Base-by-base conservation (phyloP, 306 rosid genomes). In the Morella rubra region DNA sequence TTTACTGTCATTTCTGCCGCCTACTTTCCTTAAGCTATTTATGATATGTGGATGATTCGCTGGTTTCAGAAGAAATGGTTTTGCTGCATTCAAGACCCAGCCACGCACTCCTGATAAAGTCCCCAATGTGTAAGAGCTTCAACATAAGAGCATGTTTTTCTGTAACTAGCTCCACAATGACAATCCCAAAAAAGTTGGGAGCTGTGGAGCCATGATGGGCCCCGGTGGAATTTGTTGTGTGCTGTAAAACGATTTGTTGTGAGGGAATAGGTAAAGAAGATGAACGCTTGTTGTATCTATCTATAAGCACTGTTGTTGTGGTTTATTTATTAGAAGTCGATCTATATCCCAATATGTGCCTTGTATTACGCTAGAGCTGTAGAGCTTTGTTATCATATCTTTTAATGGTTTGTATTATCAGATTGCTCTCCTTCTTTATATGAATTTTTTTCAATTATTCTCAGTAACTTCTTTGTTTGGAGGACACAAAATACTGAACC, bases 51-150 rank as follows among this genome's bases (percentile, higher is more conserved):
- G 72, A 72, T 79, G 73, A 65, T 84, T 83, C 76, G 51, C 72
- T 80, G 79, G 20, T 81, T 84, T 51, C 97, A 92, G 99, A 95
- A 88, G 83, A 95, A 95, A 91, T 92, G 99, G 99, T 92, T 92
- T 80, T 95, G 99, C 97, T 95, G 99, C 91, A 62, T 95, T 65
- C 90, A 88, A 75, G 84, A 75, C 69, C 93, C 98, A 76, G 84
- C 91, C 18, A 87, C 93, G 0, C 85, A 92, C 77, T 84, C 97
- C 79, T 89, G 85, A 85, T 82, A 61, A 78, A 75, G 79, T 76
- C 58, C 84, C 67, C 58, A 71, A 24, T 50, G 70, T 78, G 81
- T 54, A 79, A 72, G 83, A 51, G 88, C 84, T 80, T 84, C 86
- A 67, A 84, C 83, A 73, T 80, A 86, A 83, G 88, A 82, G 77